Percentiles rank a stretch among this genome's conserved stretches.
These are phyloP conservation scores for Stemphylium lycopersici DNA, from an alignment of 2,329 filamentous ascomycete species.

Conservation along the genomic window DNA sequence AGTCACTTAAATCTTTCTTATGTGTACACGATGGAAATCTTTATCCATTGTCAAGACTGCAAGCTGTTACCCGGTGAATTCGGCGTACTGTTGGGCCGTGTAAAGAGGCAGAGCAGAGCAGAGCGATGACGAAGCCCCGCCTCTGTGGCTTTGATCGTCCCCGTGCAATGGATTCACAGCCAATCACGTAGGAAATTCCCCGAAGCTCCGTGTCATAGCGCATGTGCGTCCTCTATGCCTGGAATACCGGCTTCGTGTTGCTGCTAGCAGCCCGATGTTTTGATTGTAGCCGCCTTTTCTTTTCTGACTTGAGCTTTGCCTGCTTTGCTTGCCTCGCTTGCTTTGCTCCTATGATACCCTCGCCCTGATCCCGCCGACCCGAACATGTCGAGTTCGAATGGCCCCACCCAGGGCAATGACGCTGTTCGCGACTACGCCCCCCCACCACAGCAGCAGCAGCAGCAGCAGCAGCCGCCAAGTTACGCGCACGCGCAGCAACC, in stretches of 20 bases:
- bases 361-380: background rate
- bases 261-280: background rate
- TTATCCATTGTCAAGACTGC: too few relatives aligned
- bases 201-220: slow-evolving; percentile 21
- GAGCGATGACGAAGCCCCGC: slow-evolving; percentile 18
- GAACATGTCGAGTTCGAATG: slow-evolving; percentile 31
- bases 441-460: slow-evolving; percentile 16
- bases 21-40: too few relatives aligned
- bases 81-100: too few relatives aligned
- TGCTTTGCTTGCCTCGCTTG: background rate
- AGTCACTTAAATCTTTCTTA: too few relatives aligned
- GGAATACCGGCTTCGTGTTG: slow-evolving; percentile 12
- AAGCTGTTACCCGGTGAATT: too few relatives aligned
- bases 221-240: slow-evolving; percentile 1
- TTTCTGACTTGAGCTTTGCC: too few relatives aligned
- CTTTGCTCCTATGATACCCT: slow-evolving; percentile 6
- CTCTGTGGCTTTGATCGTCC: slow-evolving; percentile 6
- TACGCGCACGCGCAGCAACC: slow-evolving; percentile 9
- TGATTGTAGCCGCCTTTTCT: background rate
- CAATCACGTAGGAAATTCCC: slow-evolving; percentile 13
- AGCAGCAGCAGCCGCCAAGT: slow-evolving; percentile 14
- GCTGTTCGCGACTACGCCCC: slow-evolving; percentile 26
- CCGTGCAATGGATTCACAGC: background rate
- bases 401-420: slow-evolving; percentile 20
- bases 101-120: background rate